Conservation (phyloP, 75 land plant species). For the Chamaecyparis obtusa region DNA sequence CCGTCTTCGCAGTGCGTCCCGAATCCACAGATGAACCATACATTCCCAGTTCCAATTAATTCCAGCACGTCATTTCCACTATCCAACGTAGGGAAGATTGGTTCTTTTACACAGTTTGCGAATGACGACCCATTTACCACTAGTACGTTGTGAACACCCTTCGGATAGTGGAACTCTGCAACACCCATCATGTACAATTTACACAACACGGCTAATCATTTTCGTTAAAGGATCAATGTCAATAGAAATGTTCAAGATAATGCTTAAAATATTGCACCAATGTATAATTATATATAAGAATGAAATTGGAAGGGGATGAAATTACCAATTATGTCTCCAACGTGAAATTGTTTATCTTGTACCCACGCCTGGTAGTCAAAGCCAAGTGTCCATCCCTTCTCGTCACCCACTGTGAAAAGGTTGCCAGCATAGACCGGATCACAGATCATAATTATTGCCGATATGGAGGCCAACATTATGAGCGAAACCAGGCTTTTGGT, state of each 20-base stretch:
- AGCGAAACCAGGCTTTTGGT: too few relatives aligned
- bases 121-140: conserved; percentile 13
- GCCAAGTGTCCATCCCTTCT: conserved; percentile 1
- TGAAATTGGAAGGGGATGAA: neutral
- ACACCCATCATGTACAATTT: neutral
- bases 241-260: neutral
- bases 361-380: conserved; percentile 5
- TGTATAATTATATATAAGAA: neutral
- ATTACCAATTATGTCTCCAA: conserved; percentile 14
- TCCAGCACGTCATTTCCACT: conserved; percentile 5
- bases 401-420: neutral
- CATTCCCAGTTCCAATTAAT: neutral
- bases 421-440: neutral
- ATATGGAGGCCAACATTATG: too few relatives aligned
- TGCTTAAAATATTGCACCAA: neutral
- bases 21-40: conserved; percentile 13
- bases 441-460: too few relatives aligned
- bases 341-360: conserved; percentile 5
- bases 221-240: neutral
- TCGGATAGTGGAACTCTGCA: conserved; percentile 15
- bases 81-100: neutral
- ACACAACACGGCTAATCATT: neutral
- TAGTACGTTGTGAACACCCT: conserved; percentile 17
- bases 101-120: conserved; percentile 12
- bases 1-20: conserved; percentile 12